Base-by-base conservation (phyloP, 805 yeast genomes). In the Geotrichum ghanense region DNA sequence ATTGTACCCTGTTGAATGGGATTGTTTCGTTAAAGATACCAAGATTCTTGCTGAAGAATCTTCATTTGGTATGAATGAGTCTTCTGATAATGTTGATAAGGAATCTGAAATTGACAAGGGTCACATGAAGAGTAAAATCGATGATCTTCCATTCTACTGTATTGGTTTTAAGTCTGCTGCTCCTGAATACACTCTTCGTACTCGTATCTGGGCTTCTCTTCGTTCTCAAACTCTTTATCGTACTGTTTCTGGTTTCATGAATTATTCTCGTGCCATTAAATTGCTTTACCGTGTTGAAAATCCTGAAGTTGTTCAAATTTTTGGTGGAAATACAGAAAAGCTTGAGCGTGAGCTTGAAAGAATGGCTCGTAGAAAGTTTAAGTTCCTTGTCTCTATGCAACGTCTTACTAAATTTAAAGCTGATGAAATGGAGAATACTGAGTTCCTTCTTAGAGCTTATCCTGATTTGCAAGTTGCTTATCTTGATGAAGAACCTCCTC, bases 161-260 rank as follows among this genome's bases (percentile, higher is more conserved):
- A 84, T 90, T 63, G 98, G 97, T 66, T 90, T 87, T 79, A 90
- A 92, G 70, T 80, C 94, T 58, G 96, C 97, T 57, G 94, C 95
- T 49, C 97, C 97, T 34, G 96, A 89, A 65, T 92, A 86, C 70
- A 86, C 95, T 47, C 71, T 92, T 61, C 81, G 98, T 71, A 92
- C 97, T 6, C 77, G 98, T 71, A 87, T 90, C 57, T 90, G 98
- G 98, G 98, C 98, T 37, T 90, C 97, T 22, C 76, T 92, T 59
- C 80, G 98, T 69, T 83, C 96, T 37, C 98, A 90, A 73, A 92
- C 98, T 27, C 72, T 90, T 59, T 90, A 90, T 71, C 82, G 98
- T 68, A 92, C 98, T 43, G 90, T 90, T 45, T 85, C 96, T 47
- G 98, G 98, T 61, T 92, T 90, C 72, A 90, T 90, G 98, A 92